Conservation (phyloP, 1,139 yeast genomes). For the Hanseniaspora uvarum region DNA sequence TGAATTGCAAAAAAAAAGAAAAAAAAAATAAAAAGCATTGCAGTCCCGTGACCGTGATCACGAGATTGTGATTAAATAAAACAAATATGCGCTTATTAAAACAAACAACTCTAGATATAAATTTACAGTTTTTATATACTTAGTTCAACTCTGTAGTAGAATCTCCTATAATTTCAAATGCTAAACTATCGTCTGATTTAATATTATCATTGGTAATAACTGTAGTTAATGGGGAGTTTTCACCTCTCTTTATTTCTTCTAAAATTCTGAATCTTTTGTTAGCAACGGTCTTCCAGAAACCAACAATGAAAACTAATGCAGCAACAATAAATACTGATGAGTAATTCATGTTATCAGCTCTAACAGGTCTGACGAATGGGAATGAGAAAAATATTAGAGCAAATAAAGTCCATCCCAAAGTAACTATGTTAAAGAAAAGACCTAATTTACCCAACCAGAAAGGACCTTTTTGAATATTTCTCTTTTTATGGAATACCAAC, state of each 20-base stretch:
- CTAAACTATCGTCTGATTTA: slow-evolving; percentile 9
- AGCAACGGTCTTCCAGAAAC: slow-evolving; percentile 46
- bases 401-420: slow-evolving; percentile 50
- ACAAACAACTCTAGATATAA: not conserved
- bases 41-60: not conserved
- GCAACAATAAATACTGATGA: slow-evolving; percentile 56
- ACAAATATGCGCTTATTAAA: too few relatives aligned
- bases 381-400: slow-evolving; percentile 56
- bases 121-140: not conserved
- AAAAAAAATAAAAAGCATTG: not conserved
- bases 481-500: slow-evolving; percentile 42
- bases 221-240: not conserved
- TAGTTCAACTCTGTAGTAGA: not conserved
- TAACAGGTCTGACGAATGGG: slow-evolving; percentile 58
- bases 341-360: slow-evolving; percentile 56
- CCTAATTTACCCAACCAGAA: slow-evolving; percentile 61
- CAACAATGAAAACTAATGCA: slow-evolving; percentile 43
- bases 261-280: slow-evolving; percentile 31
- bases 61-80: not conserved
- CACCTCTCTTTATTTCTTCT: slow-evolving; percentile 23
- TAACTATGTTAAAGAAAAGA: slow-evolving; percentile 42
- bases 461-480: slow-evolving; percentile 58
- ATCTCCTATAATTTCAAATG: not conserved
- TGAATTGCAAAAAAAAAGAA: not conserved
- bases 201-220: slow-evolving; percentile 12